phyloP scores from a whole-genome alignment of 2,329 filamentous ascomycete genomes.

The Corynespora cassiicola region DNA sequence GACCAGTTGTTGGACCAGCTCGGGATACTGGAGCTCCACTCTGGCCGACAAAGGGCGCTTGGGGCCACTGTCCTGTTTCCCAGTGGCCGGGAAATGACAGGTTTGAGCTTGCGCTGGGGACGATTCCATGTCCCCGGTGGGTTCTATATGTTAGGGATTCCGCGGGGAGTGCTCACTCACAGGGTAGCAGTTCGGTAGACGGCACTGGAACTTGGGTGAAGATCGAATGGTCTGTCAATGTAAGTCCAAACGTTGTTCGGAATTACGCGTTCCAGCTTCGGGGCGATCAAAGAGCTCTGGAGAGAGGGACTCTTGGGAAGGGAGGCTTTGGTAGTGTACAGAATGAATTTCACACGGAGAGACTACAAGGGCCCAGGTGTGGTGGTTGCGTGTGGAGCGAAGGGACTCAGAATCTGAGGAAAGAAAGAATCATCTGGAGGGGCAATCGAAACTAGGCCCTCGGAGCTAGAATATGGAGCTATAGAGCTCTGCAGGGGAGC shows the following conservation, averaged over 20 bases:
- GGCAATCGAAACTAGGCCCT: conserved; percentile 5
- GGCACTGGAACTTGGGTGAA: no score
- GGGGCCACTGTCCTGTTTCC: conserved; percentile 6
- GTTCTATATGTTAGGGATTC: conserved; percentile 6
- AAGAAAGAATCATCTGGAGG: background rate
- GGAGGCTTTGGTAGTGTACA: no score
- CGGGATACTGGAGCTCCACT: conserved; percentile 20
- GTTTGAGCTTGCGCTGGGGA: conserved; percentile 4
- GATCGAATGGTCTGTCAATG: no score
- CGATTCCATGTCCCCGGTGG: conserved; percentile 14
- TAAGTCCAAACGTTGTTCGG: conserved; percentile 5
- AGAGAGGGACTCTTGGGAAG: no score
- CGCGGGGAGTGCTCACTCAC: no score
- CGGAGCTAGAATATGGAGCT: conserved; percentile 5
- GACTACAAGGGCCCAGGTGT: no score
- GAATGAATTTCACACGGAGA: no score
- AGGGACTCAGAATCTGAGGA: background rate
- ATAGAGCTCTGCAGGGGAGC: conserved; percentile 10
- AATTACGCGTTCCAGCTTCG: no score
- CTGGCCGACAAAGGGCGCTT: conserved; percentile 26
- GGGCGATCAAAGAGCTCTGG: no score
- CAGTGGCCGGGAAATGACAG: conserved; percentile 21
- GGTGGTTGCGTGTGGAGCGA: background rate
- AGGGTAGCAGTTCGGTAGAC: no score
- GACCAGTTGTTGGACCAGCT: conserved; percentile 18